These are phyloP conservation scores for Fraxinus ornus DNA, from an alignment of 305 asterid genomes.

Conservation along the genomic window DNA sequence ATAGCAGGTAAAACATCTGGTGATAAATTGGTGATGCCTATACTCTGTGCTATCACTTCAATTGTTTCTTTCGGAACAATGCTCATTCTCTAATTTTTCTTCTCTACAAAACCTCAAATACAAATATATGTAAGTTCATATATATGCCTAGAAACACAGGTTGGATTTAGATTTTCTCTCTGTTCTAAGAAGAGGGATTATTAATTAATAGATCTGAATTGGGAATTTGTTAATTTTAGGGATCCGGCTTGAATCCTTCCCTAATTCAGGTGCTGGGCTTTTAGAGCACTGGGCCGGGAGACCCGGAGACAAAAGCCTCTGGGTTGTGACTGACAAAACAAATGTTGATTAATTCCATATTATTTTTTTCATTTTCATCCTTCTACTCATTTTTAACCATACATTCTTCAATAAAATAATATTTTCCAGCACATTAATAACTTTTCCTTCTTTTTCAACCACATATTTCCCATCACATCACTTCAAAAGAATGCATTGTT, in stretches of 20 bases:
- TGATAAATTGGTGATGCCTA: constrained; percentile 76
- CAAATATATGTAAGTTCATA: neutral
- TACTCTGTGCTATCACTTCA: constrained; percentile 89
- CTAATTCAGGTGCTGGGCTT: neutral
- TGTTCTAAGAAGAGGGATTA: neutral
- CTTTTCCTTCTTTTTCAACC: too few relatives aligned
- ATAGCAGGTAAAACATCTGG: constrained; percentile 80
- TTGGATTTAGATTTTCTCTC: neutral
- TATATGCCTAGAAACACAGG: neutral
- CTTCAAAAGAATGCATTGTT: too few relatives aligned
- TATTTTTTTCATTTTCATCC: too few relatives aligned
- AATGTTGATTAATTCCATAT: neutral
- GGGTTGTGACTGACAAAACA: neutral
- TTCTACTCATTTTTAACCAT: too few relatives aligned
- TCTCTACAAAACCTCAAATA: neutral
- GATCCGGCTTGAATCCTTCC: neutral
- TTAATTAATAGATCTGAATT: neutral
- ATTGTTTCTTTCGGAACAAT: constrained; percentile 78
- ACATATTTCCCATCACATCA: too few relatives aligned
- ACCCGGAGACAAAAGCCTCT: neutral
- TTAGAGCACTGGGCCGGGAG: neutral
- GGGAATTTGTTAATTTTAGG: constrained; percentile 4
- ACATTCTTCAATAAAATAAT: too few relatives aligned
- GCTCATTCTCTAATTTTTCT: constrained; percentile 48
- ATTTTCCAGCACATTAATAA: too few relatives aligned